These are phyloP conservation scores for Cordyceps tenuipes DNA, from an alignment of 2,329 filamentous ascomycete species.

Conservation along the genomic window DNA sequence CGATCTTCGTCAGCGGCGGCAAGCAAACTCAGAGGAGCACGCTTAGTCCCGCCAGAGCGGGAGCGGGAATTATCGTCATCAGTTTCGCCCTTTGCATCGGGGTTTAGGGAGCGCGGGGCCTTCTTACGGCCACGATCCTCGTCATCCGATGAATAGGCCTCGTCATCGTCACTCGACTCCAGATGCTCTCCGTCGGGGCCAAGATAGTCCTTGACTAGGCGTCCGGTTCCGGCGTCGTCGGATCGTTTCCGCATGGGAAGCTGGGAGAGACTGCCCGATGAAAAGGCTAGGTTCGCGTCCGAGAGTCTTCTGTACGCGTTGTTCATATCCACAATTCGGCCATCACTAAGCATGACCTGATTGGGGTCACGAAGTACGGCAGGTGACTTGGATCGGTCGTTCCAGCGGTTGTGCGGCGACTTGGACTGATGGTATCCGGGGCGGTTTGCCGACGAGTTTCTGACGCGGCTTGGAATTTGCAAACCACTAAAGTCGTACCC, in stretches of 20 bases:
- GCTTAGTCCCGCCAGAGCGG: slow-evolving; percentile 28
- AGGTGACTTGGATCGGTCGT: slow-evolving; percentile 30
- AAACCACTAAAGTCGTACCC: slow-evolving; percentile 42
- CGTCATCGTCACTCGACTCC: slow-evolving; percentile 65
- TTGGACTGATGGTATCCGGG: slow-evolving; percentile 40
- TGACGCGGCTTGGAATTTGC: slow-evolving; percentile 37
- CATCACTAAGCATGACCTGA: slow-evolving; percentile 48
- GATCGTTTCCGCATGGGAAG: slow-evolving; percentile 48
- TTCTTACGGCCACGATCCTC: slow-evolving; percentile 57
- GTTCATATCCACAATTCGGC: slow-evolving; percentile 56
- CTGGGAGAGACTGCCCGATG: slow-evolving; percentile 53
- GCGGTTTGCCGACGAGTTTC: slow-evolving; percentile 31
- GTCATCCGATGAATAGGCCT: slow-evolving; percentile 54
- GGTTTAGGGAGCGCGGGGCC: slow-evolving; percentile 38
- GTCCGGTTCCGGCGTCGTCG: slow-evolving; percentile 37
- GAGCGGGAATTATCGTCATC: slow-evolving; percentile 24
- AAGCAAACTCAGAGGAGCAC: slow-evolving; percentile 52
- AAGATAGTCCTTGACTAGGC: slow-evolving; percentile 60
- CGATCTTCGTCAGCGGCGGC: slow-evolving; percentile 73
- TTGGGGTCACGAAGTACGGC: slow-evolving; percentile 24
- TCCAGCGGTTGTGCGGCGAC: slow-evolving; percentile 43
- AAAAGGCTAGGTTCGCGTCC: slow-evolving; percentile 58
- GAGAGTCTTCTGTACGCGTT: slow-evolving; percentile 64
- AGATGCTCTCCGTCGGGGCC: slow-evolving; percentile 58
- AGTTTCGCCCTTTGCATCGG: slow-evolving; percentile 26